Evolutionary conservation across 2,329 filamentous ascomycete genomes (phyloP).

Genomic region (Torrubiellomyces zombiae): DNA sequence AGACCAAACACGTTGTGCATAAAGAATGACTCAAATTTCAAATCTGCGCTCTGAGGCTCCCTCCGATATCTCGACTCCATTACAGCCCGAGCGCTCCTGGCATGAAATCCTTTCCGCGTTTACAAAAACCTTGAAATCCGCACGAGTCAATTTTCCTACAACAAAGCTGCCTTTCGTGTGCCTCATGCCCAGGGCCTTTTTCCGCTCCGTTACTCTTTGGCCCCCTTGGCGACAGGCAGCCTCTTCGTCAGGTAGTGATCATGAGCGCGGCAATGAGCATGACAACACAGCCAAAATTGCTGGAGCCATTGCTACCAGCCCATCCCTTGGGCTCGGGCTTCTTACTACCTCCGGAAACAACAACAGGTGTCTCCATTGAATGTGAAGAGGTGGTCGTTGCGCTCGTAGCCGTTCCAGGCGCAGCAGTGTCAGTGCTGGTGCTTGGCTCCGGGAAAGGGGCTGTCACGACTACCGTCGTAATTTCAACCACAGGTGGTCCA

Average conservation of each 20-base stretch:
- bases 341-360: slow-evolving; percentile 17
- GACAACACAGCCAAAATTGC: slow-evolving; percentile 17
- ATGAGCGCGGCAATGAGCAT: slow-evolving; percentile 19
- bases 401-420: slow-evolving; percentile 9
- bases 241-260: slow-evolving; percentile 14
- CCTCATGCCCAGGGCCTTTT: too few species aligned
- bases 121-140: too few species aligned
- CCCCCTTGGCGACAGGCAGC: too few species aligned
- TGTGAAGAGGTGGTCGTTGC: slow-evolving; percentile 9
- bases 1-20: too few species aligned
- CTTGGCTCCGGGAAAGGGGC: slow-evolving; percentile 10
- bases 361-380: slow-evolving; percentile 9
- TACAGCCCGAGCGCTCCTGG: too few species aligned
- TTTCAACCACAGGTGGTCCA: slow-evolving; percentile 11
- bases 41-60: too few species aligned
- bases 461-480: slow-evolving; percentile 16
- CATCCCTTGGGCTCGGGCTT: slow-evolving; percentile 14
- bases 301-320: slow-evolving; percentile 12
- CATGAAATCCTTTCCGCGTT: too few species aligned
- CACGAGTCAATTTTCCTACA: too few species aligned
- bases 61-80: too few species aligned
- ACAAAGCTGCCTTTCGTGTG: too few species aligned
- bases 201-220: too few species aligned
- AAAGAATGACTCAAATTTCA: too few species aligned
- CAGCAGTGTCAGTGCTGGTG: slow-evolving; percentile 15